Base-by-base conservation (phyloP, 2,329 filamentous ascomycete genomes). In the Aspergillus pseudoglaucus region DNA sequence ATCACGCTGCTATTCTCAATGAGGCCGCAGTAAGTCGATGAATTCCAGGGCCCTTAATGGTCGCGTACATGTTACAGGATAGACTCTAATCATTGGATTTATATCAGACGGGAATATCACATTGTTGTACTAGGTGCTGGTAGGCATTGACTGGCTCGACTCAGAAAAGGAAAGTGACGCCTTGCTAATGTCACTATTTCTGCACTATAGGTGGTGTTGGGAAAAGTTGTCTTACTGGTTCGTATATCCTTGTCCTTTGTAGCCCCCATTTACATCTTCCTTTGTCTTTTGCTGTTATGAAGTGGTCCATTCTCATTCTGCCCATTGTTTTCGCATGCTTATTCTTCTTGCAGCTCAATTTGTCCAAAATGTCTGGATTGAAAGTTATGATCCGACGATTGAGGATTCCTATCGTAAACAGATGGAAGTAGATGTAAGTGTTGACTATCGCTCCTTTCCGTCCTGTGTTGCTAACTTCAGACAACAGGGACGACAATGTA, bases 331-430 rank as follows among this genome's bases (percentile, higher is more conserved):
- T 42, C 22, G 47, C 52, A 48, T 45, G 48, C 53, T 55, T 22
- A 59, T 44, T 33, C 42, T 45, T 17, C 37, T 58, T 55, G 61
- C 62, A 89, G 89, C 90, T 61, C 89, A 95, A 76, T 95, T 94
- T 62, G 89, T 95, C 45, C 88, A 93, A 69, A 90, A 93, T 72
- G 86, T 94, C 60, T 94, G 89, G 87, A 91, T 95, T 65, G 89
- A 95, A 69, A 88, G 84, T 67, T 91, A 91, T 66, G 87, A 91
- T 71, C 87, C 87, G 39, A 91, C 87, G 53, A 91, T 91, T 68
- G 87, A 91, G 70, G 87, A 91, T 69, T 90, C 87, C 50, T 91
- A 91, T 68, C 81, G 87, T 59, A 91, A 91, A 73, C 87, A 90
- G 69, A 86, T 90, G 52, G 87, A 90, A 59, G 87, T 95, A 53